Conservation (phyloP, 306 rosid species). For the Abrus precatorius region DNA sequence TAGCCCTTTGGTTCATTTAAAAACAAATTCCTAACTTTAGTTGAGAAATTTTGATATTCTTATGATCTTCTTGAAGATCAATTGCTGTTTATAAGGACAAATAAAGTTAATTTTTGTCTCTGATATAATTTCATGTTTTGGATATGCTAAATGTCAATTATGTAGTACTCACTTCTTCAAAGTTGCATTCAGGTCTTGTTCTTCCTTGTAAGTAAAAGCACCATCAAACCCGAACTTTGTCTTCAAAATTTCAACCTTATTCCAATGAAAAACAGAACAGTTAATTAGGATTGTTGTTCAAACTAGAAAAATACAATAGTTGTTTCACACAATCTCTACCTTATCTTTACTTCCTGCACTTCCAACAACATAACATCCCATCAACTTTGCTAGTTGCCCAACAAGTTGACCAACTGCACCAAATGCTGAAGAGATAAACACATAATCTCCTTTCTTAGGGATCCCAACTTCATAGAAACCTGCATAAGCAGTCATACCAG, state of each 20-base stretch:
- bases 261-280: conserved; percentile 12
- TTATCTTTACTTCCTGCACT: conserved; percentile 66
- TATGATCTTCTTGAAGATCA: not conserved
- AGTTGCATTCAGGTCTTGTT: conserved; percentile 50
- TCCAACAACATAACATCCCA: conserved; percentile 76
- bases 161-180: conserved; percentile 49
- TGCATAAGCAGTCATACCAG: conserved; percentile 68
- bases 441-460: conserved; percentile 64
- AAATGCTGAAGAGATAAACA: conserved; percentile 66
- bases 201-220: conserved; percentile 63
- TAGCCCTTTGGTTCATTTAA: not conserved
- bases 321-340: conserved; percentile 30
- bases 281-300: not conserved
- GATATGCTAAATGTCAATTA: conserved; percentile 8
- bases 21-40: not conserved
- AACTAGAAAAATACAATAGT: not conserved
- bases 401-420: conserved; percentile 70
- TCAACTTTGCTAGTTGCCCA: conserved; percentile 63
- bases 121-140: not conserved
- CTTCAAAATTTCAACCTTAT: conserved; percentile 55
- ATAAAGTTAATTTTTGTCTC: not conserved
- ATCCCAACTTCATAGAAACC: conserved; percentile 60
- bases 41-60: not conserved
- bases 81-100: not conserved
- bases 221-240: conserved; percentile 54